These are phyloP conservation scores for Leishmania tarentolae DNA, from an alignment of 208 protist species.

Conservation along the genomic window DNA sequence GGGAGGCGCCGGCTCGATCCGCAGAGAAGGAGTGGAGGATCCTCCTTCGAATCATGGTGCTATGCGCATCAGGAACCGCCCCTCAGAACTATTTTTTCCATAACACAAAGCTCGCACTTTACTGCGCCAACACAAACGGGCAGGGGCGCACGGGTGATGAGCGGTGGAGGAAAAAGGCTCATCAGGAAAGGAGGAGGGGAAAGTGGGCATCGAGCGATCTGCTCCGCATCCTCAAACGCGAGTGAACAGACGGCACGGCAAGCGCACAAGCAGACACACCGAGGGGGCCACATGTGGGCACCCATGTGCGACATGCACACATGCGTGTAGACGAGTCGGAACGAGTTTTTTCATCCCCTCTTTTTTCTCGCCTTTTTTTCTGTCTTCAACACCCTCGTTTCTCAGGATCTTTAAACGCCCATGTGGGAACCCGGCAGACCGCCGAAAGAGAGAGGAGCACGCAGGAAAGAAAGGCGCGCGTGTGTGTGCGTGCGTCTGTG, in stretches of 20 bases:
- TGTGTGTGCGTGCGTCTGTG: too few relatives aligned
- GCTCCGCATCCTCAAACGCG: neutral
- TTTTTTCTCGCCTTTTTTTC: slow-evolving; percentile 1
- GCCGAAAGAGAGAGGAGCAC: too few relatives aligned
- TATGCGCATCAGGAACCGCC: neutral
- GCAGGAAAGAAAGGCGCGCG: too few relatives aligned
- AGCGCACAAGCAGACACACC: neutral
- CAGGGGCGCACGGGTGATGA: neutral
- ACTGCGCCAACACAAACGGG: neutral
- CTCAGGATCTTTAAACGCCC: too few relatives aligned
- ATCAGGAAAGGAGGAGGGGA: neutral
- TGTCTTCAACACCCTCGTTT: neutral
- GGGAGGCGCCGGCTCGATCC: neutral
- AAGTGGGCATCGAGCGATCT: neutral
- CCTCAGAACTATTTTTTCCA: neutral
- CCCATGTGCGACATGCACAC: neutral
- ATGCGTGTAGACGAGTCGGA: neutral
- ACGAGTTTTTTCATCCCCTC: neutral
- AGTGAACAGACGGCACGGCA: neutral
- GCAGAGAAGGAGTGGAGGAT: neutral
- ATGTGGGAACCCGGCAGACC: too few relatives aligned
- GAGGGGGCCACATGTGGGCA: neutral
- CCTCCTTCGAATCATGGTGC: neutral
- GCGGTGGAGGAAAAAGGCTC: neutral
- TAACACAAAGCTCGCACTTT: neutral